Base-by-base conservation (phyloP, 192 early-diverging fungal genomes). In the Helicostylum pulchrum region DNA sequence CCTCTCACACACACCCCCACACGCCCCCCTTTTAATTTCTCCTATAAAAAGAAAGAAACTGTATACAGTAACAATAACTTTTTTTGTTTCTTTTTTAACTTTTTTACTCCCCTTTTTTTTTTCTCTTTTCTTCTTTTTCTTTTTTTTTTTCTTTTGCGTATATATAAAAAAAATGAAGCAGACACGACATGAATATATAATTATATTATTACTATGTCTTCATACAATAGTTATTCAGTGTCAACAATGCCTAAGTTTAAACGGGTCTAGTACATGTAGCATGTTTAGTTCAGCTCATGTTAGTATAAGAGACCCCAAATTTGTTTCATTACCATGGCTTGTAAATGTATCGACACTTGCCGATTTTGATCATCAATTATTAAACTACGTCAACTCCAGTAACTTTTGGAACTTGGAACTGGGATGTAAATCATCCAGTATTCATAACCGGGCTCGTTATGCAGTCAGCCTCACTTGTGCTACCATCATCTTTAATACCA, bases 211-310 rank as follows among this genome's bases (percentile, higher is more conserved):
- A 12, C 19, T 55, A 52, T 54, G 51, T 57, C 50, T 65, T 49
- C 51, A 44, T 57, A 9, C 19, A 32, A 53, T 30, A 30, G 30
- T 26, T 17, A 50, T 31, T 19, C 21, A 26, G 12, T 51, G 31
- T 11, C 63, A 64, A 64, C 63, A 64, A 46, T 64, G 63, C 26
- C 39, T 64, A 31, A 53, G 51, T 21, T 34, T 64, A 39, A 36
- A 31, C 19, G 21, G 53, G 0, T 64, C 63, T 2, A 53, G n/a
- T 14, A 34, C 51, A 1, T 64, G 63, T 64, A 51, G n/a, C 39
- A 51, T 32, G 17, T 64, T 64, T 44, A 53, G 11, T 7, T 31
- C 30, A 11, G 23, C 34, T 9, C 34, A 64, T 47, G 43, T 55
- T 23, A 45, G 52, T 11, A 54, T 64, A 43, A 31, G 53, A 39